phyloP scores from a whole-genome alignment of 2,329 filamentous ascomycete species.

The Arthrobotrys iridis region DNA sequence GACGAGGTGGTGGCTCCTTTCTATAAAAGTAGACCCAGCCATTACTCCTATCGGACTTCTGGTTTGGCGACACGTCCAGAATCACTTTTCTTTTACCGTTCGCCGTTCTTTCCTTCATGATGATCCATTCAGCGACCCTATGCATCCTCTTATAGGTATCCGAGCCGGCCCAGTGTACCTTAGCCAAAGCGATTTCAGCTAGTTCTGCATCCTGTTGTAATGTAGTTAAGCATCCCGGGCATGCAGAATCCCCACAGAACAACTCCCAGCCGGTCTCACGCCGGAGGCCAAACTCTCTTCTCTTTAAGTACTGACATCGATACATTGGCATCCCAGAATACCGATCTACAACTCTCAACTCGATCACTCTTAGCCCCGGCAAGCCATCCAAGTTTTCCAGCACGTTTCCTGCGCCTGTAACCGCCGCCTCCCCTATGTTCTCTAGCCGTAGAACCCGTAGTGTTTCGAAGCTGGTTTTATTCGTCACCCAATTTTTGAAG shows the following conservation, averaged over 20 bases:
- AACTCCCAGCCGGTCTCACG: neutral
- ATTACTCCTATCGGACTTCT: neutral
- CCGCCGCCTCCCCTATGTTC: neutral
- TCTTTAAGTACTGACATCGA: neutral
- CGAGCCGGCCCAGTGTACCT: neutral
- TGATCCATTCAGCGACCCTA: slow-evolving; percentile 20
- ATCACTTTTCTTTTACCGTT: slow-evolving; percentile 23
- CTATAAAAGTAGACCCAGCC: slow-evolving; percentile 31
- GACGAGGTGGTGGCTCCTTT: neutral
- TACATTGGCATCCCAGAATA: neutral
- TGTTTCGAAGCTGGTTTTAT: slow-evolving; percentile 24
- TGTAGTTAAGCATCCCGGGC: slow-evolving; percentile 1
- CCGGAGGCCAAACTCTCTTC: slow-evolving; percentile 8
- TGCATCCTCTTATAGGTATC: slow-evolving; percentile 5
- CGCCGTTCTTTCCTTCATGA: slow-evolving; percentile 19
- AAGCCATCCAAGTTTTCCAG: slow-evolving; percentile 9
- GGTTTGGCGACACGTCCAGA: slow-evolving; percentile 20
- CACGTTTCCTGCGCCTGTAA: neutral
- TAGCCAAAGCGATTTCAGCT: neutral
- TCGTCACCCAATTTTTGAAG: slow-evolving; percentile 48
- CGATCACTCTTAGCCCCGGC: slow-evolving; percentile 18
- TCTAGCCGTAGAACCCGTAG: slow-evolving; percentile 22
- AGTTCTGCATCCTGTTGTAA: slow-evolving; percentile 8
- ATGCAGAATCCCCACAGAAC: slow-evolving; percentile 13
- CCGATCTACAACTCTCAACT: slow-evolving; percentile 8